These are phyloP conservation scores for Leccinum pachyderme DNA, from an alignment of 1,284 basidiomycete genomes.

Conservation along the genomic window DNA sequence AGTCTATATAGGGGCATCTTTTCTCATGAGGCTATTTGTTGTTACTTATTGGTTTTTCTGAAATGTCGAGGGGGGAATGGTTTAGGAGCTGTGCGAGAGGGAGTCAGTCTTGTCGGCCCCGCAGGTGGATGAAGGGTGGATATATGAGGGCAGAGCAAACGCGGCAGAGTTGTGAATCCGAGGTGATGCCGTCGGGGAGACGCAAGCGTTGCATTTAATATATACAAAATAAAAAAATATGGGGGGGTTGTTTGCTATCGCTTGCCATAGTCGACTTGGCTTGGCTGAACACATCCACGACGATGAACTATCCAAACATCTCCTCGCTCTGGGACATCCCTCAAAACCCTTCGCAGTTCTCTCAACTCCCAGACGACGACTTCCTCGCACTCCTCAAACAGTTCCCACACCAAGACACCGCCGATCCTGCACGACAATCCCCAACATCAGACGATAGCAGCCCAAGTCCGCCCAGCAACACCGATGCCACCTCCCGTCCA, in stretches of 20 bases:
- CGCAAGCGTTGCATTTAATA: slow-evolving; percentile 4
- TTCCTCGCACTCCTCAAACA: slow-evolving; percentile 77
- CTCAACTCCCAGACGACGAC: slow-evolving; percentile 71
- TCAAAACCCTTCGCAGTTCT: slow-evolving; percentile 53
- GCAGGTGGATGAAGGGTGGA: not conserved
- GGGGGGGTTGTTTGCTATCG: slow-evolving; percentile 11
- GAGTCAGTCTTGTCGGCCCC: not conserved
- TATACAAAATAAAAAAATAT: slow-evolving; percentile 9
- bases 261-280: not conserved
- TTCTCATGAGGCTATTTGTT: slow-evolving; percentile 4
- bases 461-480: slow-evolving; percentile 63
- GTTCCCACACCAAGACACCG: slow-evolving; percentile 42
- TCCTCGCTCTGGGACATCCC: slow-evolving; percentile 66
- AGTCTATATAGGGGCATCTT: slow-evolving; percentile 12
- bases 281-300: not conserved
- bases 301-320: slow-evolving; percentile 30
- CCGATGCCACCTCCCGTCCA: slow-evolving; percentile 28
- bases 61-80: too few species aligned
- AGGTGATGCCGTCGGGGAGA: slow-evolving; percentile 9
- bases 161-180: slow-evolving; percentile 7
- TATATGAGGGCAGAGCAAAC: not conserved
- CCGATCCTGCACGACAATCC: slow-evolving; percentile 43
- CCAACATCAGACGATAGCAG: slow-evolving; percentile 68
- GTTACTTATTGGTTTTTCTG: too few species aligned
- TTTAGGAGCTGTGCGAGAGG: not conserved